phyloP scores from a whole-genome alignment of 2,329 filamentous ascomycete genomes.

The Paecilomyces niveus region DNA sequence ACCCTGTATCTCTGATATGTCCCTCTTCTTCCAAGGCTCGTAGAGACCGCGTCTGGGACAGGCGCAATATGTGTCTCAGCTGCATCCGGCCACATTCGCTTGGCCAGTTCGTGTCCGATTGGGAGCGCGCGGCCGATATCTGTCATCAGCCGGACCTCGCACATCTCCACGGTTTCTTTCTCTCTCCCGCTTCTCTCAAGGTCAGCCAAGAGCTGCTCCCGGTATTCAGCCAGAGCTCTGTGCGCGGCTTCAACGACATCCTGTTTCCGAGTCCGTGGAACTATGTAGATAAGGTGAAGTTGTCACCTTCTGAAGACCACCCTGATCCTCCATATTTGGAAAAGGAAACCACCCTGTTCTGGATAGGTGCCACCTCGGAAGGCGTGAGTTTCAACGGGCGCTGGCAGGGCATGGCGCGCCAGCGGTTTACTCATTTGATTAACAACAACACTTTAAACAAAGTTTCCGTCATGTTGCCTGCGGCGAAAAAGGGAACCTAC shows the following conservation, averaged over 20 bases:
- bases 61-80: conserved; percentile 55
- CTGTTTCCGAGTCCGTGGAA: conserved; percentile 62
- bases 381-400: conserved; percentile 44
- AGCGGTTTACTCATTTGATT: conserved; percentile 64
- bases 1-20: conserved; percentile 49
- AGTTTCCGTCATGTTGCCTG: conserved; percentile 52
- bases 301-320: conserved; percentile 43
- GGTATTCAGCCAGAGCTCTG: conserved; percentile 69
- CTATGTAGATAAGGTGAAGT: conserved; percentile 51
- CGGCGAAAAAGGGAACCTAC: conserved; percentile 37
- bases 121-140: conserved; percentile 57
- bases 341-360: conserved; percentile 62
- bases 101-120: conserved; percentile 60
- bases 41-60: conserved; percentile 55
- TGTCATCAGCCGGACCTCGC: conserved; percentile 73
- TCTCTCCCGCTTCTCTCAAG: conserved; percentile 56
- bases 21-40: conserved; percentile 55
- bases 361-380: conserved; percentile 64
- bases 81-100: conserved; percentile 60
- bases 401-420: conserved; percentile 62
- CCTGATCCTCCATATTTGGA: conserved; percentile 51
- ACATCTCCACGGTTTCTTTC: conserved; percentile 63
- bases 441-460: conserved; percentile 49
- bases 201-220: conserved; percentile 61
- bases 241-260: conserved; percentile 67